A percentile compares a stretch with the other conserved stretches of the same genome.
These are phyloP conservation scores for Raphanus sativus DNA, from an alignment of 345 rosid species.

Conservation along the genomic window DNA sequence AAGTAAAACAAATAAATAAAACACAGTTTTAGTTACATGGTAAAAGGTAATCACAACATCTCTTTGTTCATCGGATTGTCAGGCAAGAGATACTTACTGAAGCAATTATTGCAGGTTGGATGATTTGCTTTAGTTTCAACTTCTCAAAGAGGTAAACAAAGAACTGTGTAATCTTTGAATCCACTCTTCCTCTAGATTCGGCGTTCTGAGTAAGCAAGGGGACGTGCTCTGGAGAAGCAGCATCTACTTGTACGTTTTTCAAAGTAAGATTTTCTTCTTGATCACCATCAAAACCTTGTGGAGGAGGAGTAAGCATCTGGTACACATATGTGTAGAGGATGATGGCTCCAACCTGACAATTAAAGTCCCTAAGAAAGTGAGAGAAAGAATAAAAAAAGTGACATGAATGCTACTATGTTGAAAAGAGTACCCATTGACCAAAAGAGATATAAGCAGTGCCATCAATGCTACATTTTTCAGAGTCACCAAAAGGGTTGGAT, in stretches of 20 bases:
- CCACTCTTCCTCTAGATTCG: conserved; percentile 41
- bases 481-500: conserved; percentile 86
- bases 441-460: conserved; percentile 99
- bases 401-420: no score
- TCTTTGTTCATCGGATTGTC: background rate
- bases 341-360: conserved; percentile 89
- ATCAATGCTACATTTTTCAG: conserved; percentile 71
- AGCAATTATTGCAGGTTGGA: conserved; percentile 93
- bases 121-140: conserved; percentile 92
- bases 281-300: conserved; percentile 76
- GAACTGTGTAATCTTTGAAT: conserved; percentile 51
- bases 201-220: conserved; percentile 55
- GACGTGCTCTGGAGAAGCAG: conserved; percentile 55
- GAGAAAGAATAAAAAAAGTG: background rate
- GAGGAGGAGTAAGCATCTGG: conserved; percentile 90
- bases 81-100: conserved; percentile 60
- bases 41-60: background rate
- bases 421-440: conserved; percentile 87
- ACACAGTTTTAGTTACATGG: background rate
- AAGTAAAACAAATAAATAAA: conserved; percentile 11
- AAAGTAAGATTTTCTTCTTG: conserved; percentile 50
- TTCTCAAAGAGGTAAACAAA: conserved; percentile 63
- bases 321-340: conserved; percentile 93
- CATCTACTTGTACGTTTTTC: conserved; percentile 51
- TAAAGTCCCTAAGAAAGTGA: background rate